Percentiles rank a stretch among this genome's conserved stretches.
Evolutionary conservation across 139 green algal genomes (phyloP).

Genomic region (Chlamydomonas applanata): DNA sequence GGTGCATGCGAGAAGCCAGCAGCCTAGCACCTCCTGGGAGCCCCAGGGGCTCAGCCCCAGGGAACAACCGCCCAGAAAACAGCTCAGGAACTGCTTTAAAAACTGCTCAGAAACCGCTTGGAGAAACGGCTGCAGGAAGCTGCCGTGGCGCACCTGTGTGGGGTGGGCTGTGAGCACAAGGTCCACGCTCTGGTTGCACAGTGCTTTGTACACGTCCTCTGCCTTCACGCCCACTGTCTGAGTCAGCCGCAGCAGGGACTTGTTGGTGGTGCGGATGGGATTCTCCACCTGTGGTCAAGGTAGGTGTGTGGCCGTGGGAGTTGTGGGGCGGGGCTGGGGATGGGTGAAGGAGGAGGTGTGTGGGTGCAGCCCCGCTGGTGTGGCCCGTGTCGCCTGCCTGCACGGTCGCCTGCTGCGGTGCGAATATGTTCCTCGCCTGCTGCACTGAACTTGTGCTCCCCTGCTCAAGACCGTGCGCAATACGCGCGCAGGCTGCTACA

Average conservation of each 20-base stretch:
- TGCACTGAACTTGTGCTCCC: neutral
- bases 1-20: too few relatives aligned
- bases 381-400: neutral
- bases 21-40: too few relatives aligned
- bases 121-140: too few relatives aligned
- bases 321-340: neutral
- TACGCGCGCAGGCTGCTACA: too few relatives aligned
- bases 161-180: constrained; percentile 81
- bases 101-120: neutral
- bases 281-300: constrained; percentile 66
- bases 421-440: neutral
- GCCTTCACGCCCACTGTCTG: constrained; percentile 44
- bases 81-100: too few relatives aligned
- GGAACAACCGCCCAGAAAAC: too few relatives aligned
- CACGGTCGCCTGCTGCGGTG: neutral
- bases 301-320: neutral
- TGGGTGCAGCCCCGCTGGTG: neutral
- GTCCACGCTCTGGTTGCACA: constrained; percentile 82
- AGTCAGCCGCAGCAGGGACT: constrained; percentile 75
- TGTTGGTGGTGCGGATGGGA: constrained; percentile 81
- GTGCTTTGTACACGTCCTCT: constrained; percentile 67
- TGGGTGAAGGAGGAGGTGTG: neutral
- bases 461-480: too few relatives aligned
- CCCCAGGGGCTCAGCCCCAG: too few relatives aligned
- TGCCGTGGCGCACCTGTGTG: constrained; percentile 59